Evolutionary conservation across 2,329 filamentous ascomycete genomes (phyloP).

Genomic region (Scortechinia acanthostroma): DNA sequence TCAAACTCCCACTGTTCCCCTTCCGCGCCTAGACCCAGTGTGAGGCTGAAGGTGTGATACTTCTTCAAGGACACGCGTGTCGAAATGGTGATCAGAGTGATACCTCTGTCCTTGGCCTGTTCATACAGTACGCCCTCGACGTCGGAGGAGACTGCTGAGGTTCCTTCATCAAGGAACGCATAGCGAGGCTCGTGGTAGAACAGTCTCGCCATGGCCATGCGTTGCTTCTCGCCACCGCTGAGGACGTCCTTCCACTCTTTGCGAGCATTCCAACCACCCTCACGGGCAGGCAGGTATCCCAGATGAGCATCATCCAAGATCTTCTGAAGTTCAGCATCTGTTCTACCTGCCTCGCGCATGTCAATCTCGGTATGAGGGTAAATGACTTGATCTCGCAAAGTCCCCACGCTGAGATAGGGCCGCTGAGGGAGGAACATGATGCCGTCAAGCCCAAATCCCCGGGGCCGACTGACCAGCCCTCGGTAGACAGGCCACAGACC

Average conservation of each 20-base stretch:
- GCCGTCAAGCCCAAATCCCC: slow-evolving; percentile 73
- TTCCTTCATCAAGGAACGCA: slow-evolving; percentile 91
- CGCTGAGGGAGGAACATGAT: slow-evolving; percentile 98
- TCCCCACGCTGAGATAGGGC: slow-evolving; percentile 85
- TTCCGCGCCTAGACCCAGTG: slow-evolving; percentile 71
- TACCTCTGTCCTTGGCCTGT: slow-evolving; percentile 83
- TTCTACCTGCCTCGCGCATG: slow-evolving; percentile 76
- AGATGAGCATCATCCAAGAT: slow-evolving; percentile 78
- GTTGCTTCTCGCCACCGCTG: slow-evolving; percentile 94
- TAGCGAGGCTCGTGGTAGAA: slow-evolving; percentile 93
- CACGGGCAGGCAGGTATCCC: slow-evolving; percentile 81
- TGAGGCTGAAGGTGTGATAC: slow-evolving; percentile 88
- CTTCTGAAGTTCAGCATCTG: slow-evolving; percentile 64
- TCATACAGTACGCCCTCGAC: slow-evolving; percentile 93
- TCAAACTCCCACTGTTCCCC: slow-evolving; percentile 90
- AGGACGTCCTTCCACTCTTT: slow-evolving; percentile 99
- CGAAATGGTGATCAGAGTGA: slow-evolving; percentile 92
- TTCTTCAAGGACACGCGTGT: slow-evolving; percentile 90
- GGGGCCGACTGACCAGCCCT: slow-evolving; percentile 81
- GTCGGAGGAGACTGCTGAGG: slow-evolving; percentile 85
- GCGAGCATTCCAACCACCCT: slow-evolving; percentile 91
- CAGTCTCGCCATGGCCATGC: slow-evolving; percentile 82
- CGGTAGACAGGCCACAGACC: slow-evolving; percentile 95
- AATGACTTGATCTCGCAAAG: slow-evolving; percentile 91
- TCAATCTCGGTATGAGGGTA: slow-evolving; percentile 93